Evolutionary conservation across 2,329 filamentous ascomycete species (phyloP).

Genomic region (Trichoderma harzianum): DNA sequence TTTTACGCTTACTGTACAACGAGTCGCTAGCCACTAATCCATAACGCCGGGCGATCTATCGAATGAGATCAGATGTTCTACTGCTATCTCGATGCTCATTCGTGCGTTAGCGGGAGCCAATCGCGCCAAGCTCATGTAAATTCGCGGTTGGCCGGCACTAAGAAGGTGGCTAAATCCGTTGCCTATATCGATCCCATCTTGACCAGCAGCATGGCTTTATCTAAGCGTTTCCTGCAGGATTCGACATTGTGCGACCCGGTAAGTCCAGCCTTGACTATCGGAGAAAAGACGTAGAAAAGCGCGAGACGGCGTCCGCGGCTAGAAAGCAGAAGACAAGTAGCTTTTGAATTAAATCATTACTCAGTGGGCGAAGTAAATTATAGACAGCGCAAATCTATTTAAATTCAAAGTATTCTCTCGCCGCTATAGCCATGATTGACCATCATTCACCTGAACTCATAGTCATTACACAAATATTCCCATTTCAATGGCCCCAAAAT

Average conservation of each 20-base stretch:
- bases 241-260: neutral
- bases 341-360: neutral
- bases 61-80: neutral
- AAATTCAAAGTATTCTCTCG: neutral
- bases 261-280: neutral
- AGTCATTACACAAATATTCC: neutral
- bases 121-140: neutral
- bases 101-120: neutral
- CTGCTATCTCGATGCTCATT: neutral
- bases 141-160: neutral
- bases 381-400: neutral
- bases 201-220: neutral
- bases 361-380: neutral
- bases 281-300: neutral
- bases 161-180: neutral
- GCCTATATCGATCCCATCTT: neutral
- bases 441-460: too few species aligned
- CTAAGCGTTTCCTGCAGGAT: neutral
- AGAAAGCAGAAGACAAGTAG: neutral
- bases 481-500: neutral
- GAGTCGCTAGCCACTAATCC: neutral
- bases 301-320: neutral
- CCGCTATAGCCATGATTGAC: neutral
- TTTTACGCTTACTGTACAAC: neutral
- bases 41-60: neutral